These are phyloP conservation scores for Trichoderma harzianum DNA, from an alignment of 2,329 filamentous ascomycete species.

Conservation along the genomic window DNA sequence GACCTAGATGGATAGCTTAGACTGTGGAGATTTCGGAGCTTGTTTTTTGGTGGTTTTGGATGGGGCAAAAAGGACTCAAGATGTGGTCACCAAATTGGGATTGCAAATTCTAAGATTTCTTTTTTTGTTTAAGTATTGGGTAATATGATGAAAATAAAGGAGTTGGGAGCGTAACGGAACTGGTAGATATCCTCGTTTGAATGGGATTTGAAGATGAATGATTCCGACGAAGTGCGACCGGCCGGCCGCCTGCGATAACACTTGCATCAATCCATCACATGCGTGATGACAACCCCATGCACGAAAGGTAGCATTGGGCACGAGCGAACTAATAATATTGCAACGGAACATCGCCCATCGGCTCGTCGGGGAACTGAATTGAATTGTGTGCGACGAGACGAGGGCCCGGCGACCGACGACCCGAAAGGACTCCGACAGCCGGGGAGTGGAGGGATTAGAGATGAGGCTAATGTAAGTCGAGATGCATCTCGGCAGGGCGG, in stretches of 20 bases:
- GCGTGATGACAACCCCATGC: neutral
- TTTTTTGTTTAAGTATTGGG: too few species aligned
- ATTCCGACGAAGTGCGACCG: too few species aligned
- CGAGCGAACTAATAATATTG: neutral
- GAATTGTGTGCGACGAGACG: neutral
- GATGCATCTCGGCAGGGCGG: neutral
- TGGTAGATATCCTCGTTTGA: neutral
- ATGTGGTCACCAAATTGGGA: neutral
- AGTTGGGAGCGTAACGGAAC: neutral
- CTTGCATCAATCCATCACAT: neutral
- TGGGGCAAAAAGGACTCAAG: neutral
- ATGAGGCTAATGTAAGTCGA: slow-evolving; percentile 13
- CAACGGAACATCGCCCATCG: slow-evolving; percentile 5
- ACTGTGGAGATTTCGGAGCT: neutral
- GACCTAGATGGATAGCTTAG: neutral
- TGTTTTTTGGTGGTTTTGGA: neutral
- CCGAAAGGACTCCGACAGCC: slow-evolving; percentile 11
- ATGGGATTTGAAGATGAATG: neutral
- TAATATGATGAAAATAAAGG: neutral
- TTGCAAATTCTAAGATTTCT: neutral
- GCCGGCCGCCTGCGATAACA: too few species aligned
- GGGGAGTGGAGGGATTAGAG: neutral
- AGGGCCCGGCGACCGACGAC: slow-evolving; percentile 12
- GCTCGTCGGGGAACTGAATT: neutral
- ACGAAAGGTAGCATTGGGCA: neutral